A percentile compares a stretch with the other conserved stretches of the same genome.
Conservation (phyloP, 2,329 filamentous ascomycete genomes). For the Ophiostoma ips region DNA sequence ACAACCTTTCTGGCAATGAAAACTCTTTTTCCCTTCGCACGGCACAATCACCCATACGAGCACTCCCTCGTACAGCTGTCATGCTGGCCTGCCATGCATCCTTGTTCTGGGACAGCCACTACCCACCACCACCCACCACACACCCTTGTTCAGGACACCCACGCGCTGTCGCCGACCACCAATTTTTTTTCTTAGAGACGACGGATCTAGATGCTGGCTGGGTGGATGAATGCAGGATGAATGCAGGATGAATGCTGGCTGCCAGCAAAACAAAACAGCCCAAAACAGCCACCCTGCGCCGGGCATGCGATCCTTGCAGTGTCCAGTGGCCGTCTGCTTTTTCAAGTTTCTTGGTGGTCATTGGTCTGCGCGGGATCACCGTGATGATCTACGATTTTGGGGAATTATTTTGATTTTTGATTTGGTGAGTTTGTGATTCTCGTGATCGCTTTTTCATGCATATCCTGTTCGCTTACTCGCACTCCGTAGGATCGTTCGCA, state of each 20-base stretch:
- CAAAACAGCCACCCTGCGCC: slow-evolving; percentile 8
- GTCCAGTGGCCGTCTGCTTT: slow-evolving; percentile 7
- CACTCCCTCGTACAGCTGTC: not conserved
- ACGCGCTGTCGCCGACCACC: slow-evolving; percentile 5
- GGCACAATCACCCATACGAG: not conserved
- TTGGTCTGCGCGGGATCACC: too few species aligned
- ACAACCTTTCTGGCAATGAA: not conserved
- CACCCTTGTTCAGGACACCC: not conserved
- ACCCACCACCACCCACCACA: not conserved
- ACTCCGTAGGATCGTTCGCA: too few species aligned
- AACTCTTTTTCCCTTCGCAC: not conserved
- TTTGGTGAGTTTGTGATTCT: not conserved
- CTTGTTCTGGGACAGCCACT: too few species aligned
- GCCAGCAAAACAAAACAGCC: too few species aligned
- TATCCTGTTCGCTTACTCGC: too few species aligned
- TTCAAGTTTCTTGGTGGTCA: not conserved
- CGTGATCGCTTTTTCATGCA: not conserved
- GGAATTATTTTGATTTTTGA: not conserved
- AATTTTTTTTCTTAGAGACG: too few species aligned
- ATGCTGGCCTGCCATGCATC: too few species aligned
- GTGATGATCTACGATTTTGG: too few species aligned
- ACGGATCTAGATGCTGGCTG: too few species aligned
- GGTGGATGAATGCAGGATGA: not conserved
- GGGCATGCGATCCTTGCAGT: slow-evolving; percentile 8
- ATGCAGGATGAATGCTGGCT: too few species aligned